phyloP scores from a whole-genome alignment of 148 eudicot species.

The Fallopia convolvulus region DNA sequence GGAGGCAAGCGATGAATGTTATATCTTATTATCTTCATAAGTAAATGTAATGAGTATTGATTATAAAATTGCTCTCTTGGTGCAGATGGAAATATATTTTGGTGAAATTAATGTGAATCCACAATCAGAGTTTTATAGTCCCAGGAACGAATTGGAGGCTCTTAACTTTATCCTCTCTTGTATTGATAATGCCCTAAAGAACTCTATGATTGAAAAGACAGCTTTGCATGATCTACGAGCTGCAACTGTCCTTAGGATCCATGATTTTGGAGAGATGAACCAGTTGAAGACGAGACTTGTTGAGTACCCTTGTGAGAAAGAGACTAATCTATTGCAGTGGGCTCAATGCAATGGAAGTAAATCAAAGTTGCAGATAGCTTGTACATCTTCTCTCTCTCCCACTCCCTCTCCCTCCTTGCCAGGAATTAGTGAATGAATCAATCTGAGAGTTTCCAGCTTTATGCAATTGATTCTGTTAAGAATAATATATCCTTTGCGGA shows the following conservation, averaged over 20 bases:
- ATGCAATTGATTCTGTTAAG: background rate
- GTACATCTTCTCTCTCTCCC: slow-evolving; percentile 32
- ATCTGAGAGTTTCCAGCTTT: background rate
- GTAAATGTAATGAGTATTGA: slow-evolving; percentile 3
- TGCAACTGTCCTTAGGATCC: slow-evolving; percentile 31
- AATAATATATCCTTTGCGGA: background rate
- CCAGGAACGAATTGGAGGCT: slow-evolving; percentile 78
- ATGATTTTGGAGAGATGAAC: slow-evolving; percentile 35
- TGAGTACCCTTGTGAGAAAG: slow-evolving; percentile 38
- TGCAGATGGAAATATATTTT: slow-evolving; percentile 81
- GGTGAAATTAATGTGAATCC: slow-evolving; percentile 28
- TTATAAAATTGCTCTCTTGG: slow-evolving; percentile 13
- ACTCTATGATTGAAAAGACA: slow-evolving; percentile 13
- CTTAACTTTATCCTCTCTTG: slow-evolving; percentile 44
- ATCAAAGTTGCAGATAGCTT: slow-evolving; percentile 62
- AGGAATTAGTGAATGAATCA: background rate
- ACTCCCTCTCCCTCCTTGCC: background rate
- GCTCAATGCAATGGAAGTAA: slow-evolving; percentile 56
- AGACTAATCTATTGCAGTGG: slow-evolving; percentile 55
- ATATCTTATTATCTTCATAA: background rate
- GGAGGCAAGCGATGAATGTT: background rate
- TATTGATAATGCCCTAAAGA: slow-evolving; percentile 31
- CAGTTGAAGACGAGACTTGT: slow-evolving; percentile 29
- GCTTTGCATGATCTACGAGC: slow-evolving; percentile 28
- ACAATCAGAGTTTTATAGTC: slow-evolving; percentile 33